These are phyloP conservation scores for Cicer cuneatum DNA, from an alignment of 306 rosid genomes.

Conservation along the genomic window DNA sequence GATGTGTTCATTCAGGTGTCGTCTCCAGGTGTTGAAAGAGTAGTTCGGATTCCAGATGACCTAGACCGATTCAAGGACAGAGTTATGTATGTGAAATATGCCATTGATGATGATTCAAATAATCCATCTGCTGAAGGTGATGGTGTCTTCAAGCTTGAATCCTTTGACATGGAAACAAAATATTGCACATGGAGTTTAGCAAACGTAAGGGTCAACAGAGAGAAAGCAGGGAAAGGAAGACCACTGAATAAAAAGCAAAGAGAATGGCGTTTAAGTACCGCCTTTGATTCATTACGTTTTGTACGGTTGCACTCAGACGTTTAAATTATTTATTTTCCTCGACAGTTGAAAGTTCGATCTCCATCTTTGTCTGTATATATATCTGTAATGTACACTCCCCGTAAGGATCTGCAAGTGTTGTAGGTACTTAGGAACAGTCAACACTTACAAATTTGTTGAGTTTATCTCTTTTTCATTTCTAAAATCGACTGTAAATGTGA, in stretches of 20 bases:
- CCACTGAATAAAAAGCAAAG: slow-evolving; percentile 87
- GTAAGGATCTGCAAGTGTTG: slow-evolving; percentile 1
- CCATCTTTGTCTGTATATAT: not conserved
- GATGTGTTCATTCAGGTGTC: slow-evolving; percentile 69
- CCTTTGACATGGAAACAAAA: slow-evolving; percentile 74
- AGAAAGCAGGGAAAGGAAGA: slow-evolving; percentile 93
- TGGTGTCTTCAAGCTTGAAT: slow-evolving; percentile 79
- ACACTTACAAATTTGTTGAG: too few species aligned
- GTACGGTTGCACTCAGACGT: slow-evolving; percentile 78
- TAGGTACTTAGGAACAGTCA: slow-evolving; percentile 14
- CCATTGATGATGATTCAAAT: slow-evolving; percentile 45
- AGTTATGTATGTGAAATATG: slow-evolving; percentile 77
- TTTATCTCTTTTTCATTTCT: too few species aligned
- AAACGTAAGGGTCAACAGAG: slow-evolving; percentile 78
- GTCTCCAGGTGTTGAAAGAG: slow-evolving; percentile 95
- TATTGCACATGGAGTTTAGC: slow-evolving; percentile 91
- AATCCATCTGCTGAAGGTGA: slow-evolving; percentile 66
- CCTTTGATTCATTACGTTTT: slow-evolving; percentile 72
- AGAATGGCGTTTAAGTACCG: slow-evolving; percentile 78
- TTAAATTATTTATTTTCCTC: slow-evolving; percentile 40
- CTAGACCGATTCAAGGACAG: slow-evolving; percentile 90
- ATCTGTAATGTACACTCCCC: not conserved
- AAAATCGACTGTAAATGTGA: too few species aligned
- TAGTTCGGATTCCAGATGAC: slow-evolving; percentile 77
- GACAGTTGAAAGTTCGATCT: slow-evolving; percentile 11